Percentiles rank a stretch among this genome's conserved stretches.
Conservation (phyloP, 2,329 filamentous ascomycete genomes). For the Pseudovirgaria hyperparasitica region DNA sequence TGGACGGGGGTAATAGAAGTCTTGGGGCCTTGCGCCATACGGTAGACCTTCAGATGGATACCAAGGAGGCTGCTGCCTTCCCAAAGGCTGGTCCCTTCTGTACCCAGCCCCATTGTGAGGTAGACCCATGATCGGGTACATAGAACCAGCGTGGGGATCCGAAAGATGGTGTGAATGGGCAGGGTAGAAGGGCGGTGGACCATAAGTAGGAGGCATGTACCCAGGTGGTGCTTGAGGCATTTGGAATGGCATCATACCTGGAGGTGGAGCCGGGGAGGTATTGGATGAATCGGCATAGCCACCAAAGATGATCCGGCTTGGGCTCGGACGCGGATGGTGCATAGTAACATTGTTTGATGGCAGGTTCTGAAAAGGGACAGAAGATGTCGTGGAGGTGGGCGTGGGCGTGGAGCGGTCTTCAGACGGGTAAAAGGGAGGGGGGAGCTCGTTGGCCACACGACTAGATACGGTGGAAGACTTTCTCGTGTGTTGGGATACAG, state of each 20-base stretch:
- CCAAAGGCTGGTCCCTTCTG: constrained; percentile 12
- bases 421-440: constrained; percentile 23
- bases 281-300: constrained; percentile 22
- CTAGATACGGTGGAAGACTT: too few relatives aligned
- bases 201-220: constrained; percentile 16
- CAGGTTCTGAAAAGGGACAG: constrained; percentile 5
- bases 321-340: constrained; percentile 15
- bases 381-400: constrained; percentile 11
- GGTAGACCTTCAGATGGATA: constrained; percentile 6
- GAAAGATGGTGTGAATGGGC: constrained; percentile 22
- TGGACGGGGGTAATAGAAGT: constrained; percentile 10
- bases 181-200: constrained; percentile 16
- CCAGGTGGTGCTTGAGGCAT: constrained; percentile 18
- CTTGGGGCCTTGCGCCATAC: constrained; percentile 12
- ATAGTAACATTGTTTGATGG: constrained; percentile 6
- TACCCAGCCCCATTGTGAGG: constrained; percentile 15
- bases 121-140: constrained; percentile 16
- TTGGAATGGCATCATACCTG: constrained; percentile 9
- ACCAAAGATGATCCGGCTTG: constrained; percentile 26
- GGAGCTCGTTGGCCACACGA: constrained; percentile 17
- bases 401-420: constrained; percentile 13
- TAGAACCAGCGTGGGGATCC: constrained; percentile 17
- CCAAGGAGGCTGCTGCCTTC: constrained; percentile 6
- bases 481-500: too few relatives aligned
- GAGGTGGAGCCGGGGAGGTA: constrained; percentile 24